These are phyloP conservation scores for Daphne laureola DNA, from an alignment of 441 rosid genomes.

Conservation along the genomic window DNA sequence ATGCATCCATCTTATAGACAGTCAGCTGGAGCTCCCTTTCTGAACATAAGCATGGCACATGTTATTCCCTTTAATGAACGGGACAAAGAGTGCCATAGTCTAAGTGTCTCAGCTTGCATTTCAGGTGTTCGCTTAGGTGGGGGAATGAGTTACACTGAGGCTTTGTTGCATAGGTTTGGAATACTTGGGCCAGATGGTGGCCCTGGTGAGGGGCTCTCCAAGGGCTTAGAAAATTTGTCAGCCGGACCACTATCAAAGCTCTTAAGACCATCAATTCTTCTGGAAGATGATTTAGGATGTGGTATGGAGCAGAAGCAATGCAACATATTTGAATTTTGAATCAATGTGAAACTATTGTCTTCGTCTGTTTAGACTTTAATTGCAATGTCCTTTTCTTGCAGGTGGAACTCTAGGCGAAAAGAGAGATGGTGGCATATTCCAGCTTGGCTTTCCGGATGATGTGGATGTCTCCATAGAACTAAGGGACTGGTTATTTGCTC, in stretches of 20 bases:
- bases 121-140: constrained; percentile 88
- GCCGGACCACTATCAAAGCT: constrained; percentile 84
- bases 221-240: constrained; percentile 73
- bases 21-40: constrained; percentile 42
- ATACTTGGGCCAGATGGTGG: constrained; percentile 87
- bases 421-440: constrained; percentile 42
- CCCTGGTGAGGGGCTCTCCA: constrained; percentile 81
- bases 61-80: constrained; percentile 79
- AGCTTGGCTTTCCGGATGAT: constrained; percentile 72
- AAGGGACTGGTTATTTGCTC: constrained; percentile 93
- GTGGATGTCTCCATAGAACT: constrained; percentile 74
- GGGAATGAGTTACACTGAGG: constrained; percentile 74
- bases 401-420: constrained; percentile 39
- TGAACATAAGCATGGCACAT: constrained; percentile 64
- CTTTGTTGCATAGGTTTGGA: constrained; percentile 54
- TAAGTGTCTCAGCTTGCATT: constrained; percentile 65
- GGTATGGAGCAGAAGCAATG: constrained; percentile 29
- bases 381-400: constrained; percentile 21
- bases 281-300: constrained; percentile 39
- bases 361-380: constrained; percentile 3
- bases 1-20: constrained; percentile 36
- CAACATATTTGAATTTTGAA: constrained; percentile 1
- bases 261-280: constrained; percentile 54
- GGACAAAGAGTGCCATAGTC: constrained; percentile 83
- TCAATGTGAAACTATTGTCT: neutral